Base-by-base conservation (phyloP, 192 early-diverging fungal species). In the Coemansia nantahalensis region DNA sequence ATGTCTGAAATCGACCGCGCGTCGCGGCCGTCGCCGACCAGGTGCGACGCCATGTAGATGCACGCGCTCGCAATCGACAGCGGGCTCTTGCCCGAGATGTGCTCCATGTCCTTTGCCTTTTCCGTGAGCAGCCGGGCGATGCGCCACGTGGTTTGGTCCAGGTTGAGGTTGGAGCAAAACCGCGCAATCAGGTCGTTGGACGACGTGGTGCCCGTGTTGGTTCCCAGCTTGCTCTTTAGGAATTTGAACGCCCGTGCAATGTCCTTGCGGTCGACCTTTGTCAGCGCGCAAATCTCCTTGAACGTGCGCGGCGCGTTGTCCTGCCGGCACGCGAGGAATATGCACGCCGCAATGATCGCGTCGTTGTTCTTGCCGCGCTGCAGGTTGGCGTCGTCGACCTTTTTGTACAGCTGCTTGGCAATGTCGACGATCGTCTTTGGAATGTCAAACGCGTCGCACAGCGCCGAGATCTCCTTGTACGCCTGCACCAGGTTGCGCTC, bases 21-120 rank as follows among this genome's bases (percentile, higher is more conserved):
- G 3, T 80, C 68, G 30, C 88, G 83, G 11, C 79, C 78, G 23
- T 83, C 69, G 18, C 75, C 70, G 35, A 83, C 85, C 3, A 98
- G 62, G 39, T 83, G 82, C 26, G 83, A 86, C 11, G 82, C 86
- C 79, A 96, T 82, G 56, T 92, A 98, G 41, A 98, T 87, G 34
- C 89, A 89, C 2, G 90, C 91, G 3, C 93, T 94, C 4, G 94
- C 94, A 45, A 98, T 86, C 0, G 94, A 90, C 38, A 94, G 91
- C 4, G 92, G 93, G 3, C 83, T 87, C 43, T 93, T 93, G n/a
- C 94, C 94, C 9, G 88, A 92, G n/a, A 98, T 79, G 15, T 84
- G 85, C 24, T 90, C 89, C 40, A 84, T 51, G n/a, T 93, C 89
- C 47, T 89, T 86, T 4, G 89, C 91, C 41, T 79, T 81, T 33